A percentile compares a stretch with the other conserved stretches of the same genome.
These are phyloP conservation scores for Apiospora sp. DNA, from an alignment of 2,329 filamentous ascomycete genomes.

Conservation along the genomic window DNA sequence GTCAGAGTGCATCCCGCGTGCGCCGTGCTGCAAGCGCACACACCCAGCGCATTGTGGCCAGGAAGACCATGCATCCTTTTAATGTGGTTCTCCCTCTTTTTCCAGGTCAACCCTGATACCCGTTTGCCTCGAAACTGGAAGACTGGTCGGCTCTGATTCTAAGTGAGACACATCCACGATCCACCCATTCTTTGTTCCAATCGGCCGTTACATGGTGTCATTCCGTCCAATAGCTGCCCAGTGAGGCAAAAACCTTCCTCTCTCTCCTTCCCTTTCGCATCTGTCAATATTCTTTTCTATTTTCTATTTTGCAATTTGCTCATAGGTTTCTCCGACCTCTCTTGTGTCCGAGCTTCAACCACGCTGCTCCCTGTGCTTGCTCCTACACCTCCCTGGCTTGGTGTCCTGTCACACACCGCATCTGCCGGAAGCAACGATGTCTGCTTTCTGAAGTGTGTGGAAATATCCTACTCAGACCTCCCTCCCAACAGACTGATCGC, in stretches of 20 bases:
- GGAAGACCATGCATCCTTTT: conserved; percentile 4
- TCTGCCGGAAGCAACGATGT: neutral
- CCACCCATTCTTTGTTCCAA: conserved; percentile 7
- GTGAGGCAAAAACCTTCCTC: neutral
- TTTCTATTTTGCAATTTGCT: neutral
- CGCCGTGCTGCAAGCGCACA: conserved; percentile 20
- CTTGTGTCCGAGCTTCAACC: conserved; percentile 5
- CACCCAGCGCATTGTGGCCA: conserved; percentile 3
- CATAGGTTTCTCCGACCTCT: neutral
- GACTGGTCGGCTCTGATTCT: conserved; percentile 3
- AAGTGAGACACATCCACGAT: neutral
- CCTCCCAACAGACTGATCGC: neutral
- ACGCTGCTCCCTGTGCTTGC: conserved; percentile 2
- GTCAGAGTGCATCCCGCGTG: conserved; percentile 17
- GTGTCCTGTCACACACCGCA: conserved; percentile 10
- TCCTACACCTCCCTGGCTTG: neutral
- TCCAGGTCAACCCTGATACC: conserved; percentile 4
- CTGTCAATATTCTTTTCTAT: conserved; percentile 6
- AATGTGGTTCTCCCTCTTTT: neutral
- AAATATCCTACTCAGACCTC: neutral
- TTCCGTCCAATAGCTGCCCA: conserved; percentile 10
- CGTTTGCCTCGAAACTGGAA: conserved; percentile 1
- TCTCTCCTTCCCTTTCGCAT: neutral
- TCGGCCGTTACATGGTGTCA: conserved; percentile 12
- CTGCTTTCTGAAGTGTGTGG: conserved; percentile 5